Conservation (phyloP, 805 yeast genomes). For the Cyberlindnera amylophila region DNA sequence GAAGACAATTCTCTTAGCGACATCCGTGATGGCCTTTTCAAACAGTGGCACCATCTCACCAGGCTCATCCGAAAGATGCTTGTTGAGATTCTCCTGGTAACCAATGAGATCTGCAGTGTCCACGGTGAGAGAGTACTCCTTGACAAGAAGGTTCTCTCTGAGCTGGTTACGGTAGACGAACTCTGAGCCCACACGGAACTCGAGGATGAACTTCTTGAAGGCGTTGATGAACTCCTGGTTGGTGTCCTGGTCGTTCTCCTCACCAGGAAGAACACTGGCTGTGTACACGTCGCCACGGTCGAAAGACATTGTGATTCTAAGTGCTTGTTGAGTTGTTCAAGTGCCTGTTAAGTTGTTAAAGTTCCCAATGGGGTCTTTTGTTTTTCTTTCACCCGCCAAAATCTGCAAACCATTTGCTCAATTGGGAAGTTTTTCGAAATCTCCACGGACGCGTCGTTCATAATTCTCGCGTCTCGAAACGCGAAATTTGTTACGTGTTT, state of each 20-base stretch:
- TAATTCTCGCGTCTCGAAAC: conserved; percentile 8
- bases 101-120: conserved; percentile 81
- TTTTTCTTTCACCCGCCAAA: conserved; percentile 2
- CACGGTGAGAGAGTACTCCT: conserved; percentile 68
- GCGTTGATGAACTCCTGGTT: conserved; percentile 69
- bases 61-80: conserved; percentile 81
- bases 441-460: conserved; percentile 3
- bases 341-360: neutral
- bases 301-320: conserved; percentile 19
- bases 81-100: conserved; percentile 85
- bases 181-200: conserved; percentile 77
- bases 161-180: conserved; percentile 89
- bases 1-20: conserved; percentile 63
- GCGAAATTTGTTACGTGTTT: too few relatives aligned
- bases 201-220: conserved; percentile 77
- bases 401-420: conserved; percentile 15
- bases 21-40: conserved; percentile 78
- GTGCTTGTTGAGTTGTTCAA: neutral
- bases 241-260: conserved; percentile 59
- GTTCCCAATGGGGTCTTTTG: neutral
- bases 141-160: conserved; percentile 78
- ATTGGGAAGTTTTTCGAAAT: conserved; percentile 9
- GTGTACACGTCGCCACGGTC: conserved; percentile 55
- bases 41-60: conserved; percentile 81
- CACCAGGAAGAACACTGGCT: conserved; percentile 87